Base-by-base conservation (phyloP, 2,329 filamentous ascomycete genomes). In the Gremmenia infestans region DNA sequence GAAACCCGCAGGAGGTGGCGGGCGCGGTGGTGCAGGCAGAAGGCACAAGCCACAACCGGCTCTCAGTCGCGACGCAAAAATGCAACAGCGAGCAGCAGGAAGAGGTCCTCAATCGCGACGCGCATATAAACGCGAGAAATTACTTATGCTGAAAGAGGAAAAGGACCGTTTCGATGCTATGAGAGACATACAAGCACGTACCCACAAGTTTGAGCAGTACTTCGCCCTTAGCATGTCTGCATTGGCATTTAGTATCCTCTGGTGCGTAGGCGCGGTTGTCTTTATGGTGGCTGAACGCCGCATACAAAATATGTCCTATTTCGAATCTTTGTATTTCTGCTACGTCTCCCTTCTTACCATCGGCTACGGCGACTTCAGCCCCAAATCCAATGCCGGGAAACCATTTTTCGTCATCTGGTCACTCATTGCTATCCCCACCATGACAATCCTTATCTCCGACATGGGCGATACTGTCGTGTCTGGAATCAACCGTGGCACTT, bases 371-470 rank as follows among this genome's bases (percentile, higher is more conserved):
- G 86, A 89, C 63, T 72, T 86, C 19, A 77, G 79, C 8, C 86
- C 86, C 0, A 78, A 79, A 58, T 81, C 78, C 6, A 88, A 88
- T 63, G 77, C 82, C 0, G 85, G 84, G 4, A 80, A 86, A 48
- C 82, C 83, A 0, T 87, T 89, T 67, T 89, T 89, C 66, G 79
- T 89, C 5, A 76, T 89, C 23, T 89, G 86, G 86, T 83, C 79
- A 25, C 71, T 89, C 3, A 75, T 88, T 40, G 85, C 86, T 3
- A 79, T 89, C 1, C 86, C 86, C 0, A 86, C 83, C 2, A 87
- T 88, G 80, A 88, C 86, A 0, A 83, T 87, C 36, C 74, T 89
- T 0, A 77, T 87, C 53, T 79, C 78, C 6, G 79, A 83, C 61
- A 81, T 88, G 73, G 80, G 82, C 42, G 79, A 85, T 53, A 89